Percentiles rank a stretch among this genome's conserved stretches.
Conservation (phyloP, 176 grass and related monocot genomes). For the Triticum timopheevii region DNA sequence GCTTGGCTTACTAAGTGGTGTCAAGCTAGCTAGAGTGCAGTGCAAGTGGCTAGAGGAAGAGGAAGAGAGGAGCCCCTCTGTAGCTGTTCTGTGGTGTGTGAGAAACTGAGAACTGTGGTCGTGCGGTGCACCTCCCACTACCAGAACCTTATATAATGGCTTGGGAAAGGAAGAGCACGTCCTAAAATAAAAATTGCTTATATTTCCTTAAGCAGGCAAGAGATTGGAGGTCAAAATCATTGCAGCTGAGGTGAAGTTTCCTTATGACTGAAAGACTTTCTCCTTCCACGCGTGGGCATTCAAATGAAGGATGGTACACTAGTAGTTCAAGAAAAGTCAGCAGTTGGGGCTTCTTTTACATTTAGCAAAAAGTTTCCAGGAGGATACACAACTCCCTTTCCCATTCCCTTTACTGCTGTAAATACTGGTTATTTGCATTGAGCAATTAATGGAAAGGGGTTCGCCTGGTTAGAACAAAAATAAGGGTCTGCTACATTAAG, state of each 20-base stretch:
- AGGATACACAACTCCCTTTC: not conserved
- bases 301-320: not conserved
- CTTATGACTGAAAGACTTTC: not conserved
- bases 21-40: not conserved
- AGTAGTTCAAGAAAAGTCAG: constrained; percentile 1
- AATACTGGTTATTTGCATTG: not conserved
- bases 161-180: not conserved
- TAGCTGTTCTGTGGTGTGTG: not conserved
- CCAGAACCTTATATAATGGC: constrained; percentile 16
- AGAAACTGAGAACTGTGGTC: not conserved
- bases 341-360: not conserved
- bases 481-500: not conserved
- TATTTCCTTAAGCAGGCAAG: not conserved
- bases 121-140: not conserved
- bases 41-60: constrained; percentile 7
- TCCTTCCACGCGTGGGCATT: not conserved
- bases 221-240: constrained; percentile 4
- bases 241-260: constrained; percentile 22
- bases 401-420: not conserved
- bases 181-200: not conserved
- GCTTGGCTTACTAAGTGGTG: not conserved
- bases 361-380: not conserved
- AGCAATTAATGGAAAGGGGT: not conserved
- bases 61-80: not conserved
- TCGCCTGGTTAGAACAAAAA: not conserved